A percentile compares a stretch with the other conserved stretches of the same genome.
These are phyloP conservation scores for Phialocephala sp. DNA, from an alignment of 2,329 filamentous ascomycete genomes.

Conservation along the genomic window DNA sequence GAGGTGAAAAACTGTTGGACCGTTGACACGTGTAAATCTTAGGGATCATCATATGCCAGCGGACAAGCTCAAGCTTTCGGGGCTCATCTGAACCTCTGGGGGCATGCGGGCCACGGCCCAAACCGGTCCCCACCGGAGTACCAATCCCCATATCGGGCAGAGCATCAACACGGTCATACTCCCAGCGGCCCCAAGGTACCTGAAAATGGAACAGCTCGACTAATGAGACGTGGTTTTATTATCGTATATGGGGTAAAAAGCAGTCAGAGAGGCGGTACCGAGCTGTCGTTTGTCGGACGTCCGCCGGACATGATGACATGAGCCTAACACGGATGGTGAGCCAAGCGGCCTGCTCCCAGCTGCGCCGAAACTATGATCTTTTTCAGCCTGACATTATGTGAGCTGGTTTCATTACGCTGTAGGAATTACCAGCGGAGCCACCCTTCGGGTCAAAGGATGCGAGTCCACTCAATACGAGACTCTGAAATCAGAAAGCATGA, in stretches of 20 bases:
- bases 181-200: neutral
- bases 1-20: neutral
- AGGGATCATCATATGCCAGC: slow-evolving; percentile 4
- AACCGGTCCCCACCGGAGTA: neutral
- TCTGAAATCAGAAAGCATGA: slow-evolving; percentile 7
- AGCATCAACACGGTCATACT: neutral
- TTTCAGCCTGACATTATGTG: neutral
- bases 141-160: slow-evolving; percentile 6
- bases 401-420: slow-evolving; percentile 6
- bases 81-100: neutral
- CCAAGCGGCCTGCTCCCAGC: neutral
- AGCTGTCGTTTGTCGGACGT: slow-evolving; percentile 25
- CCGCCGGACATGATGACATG: slow-evolving; percentile 26
- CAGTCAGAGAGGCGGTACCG: slow-evolving; percentile 1
- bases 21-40: neutral
- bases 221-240: neutral
- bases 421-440: neutral
- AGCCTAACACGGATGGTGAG: slow-evolving; percentile 9
- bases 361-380: slow-evolving; percentile 4
- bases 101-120: neutral
- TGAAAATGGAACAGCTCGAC: neutral
- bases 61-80: slow-evolving; percentile 3
- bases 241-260: slow-evolving; percentile 4
- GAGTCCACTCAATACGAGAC: neutral
- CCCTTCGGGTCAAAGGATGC: slow-evolving; percentile 4